Evolutionary conservation across 768 basidiomycete species (phyloP), one percentile per base, ranked within the genome.

Genomic region (Suillus fuscotomentosus): DNA sequence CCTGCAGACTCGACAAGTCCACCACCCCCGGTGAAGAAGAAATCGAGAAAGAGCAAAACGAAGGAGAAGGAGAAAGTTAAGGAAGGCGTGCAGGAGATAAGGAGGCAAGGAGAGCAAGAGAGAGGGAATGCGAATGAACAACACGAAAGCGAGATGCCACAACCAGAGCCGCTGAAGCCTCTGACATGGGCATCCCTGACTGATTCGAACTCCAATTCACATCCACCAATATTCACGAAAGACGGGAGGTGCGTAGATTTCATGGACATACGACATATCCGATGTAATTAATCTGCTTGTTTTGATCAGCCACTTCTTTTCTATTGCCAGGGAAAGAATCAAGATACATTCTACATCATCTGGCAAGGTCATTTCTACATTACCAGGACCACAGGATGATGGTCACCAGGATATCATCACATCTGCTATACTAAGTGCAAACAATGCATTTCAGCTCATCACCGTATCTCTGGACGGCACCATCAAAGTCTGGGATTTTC

Each of bases 401-500:
- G 78, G 75, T 67, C 75, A 73, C 65, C 76, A 82, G 5, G 83
- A 84, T 69, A 71, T 80, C 27, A 85, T 99, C 68, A 94, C 95
- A 13, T 85, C 88, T 47, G 85, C 89, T 47, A 78, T 88, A 47
- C 77, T 99, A 62, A 91, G 87, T 73, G 95, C 97, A 15, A 83
- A 88, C 66, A 99, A 97, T 76, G 82, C 87, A 31, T 92, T 94
- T 67, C 97, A 99, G 75, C 77, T 99, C 67, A 86, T 98, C 67
- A 94, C 94, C 13, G 89, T 87, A 56, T 92, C 93, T 9, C 70
- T 88, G 65, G 91, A 95, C 69, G 97, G 95, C n/a, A 83, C 82
- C 42, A 77, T 99, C 66, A 86, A 92, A 73, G 78, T 97, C 31
- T 99, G 97, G 97, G 95, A 99, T 77, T 96, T 91, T 75, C 78